Evolutionary conservation across 352 stramenopile genomes (phyloP), one percentile per base, ranked within the genome.

Genomic region (Elongisporangium anandrum): DNA sequence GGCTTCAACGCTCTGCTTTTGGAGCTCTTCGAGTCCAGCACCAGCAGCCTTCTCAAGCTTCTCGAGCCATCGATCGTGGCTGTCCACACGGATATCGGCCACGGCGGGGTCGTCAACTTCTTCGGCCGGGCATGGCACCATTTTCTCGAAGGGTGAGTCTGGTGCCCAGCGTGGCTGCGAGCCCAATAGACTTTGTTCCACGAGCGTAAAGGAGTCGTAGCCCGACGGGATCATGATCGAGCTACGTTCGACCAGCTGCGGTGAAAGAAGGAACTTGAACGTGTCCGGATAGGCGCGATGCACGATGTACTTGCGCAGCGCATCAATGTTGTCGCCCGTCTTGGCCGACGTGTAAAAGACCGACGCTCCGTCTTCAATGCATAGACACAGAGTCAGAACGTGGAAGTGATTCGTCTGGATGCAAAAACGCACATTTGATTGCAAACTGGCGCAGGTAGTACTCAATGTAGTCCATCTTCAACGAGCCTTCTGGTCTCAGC

Each of bases 401-500:
- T 15, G 13, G n/a, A 21, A 50, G 24, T n/a, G 20, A 45, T 9
- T 15, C 29, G 5, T 8, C 29, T 15, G 4, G 4, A 52, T 50
- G 24, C 10, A 39, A 23, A 12, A 10, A 74, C 81, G 60, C 77
- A 92, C 85, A 91, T 65, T 75, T 76, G 66, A 94, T 85, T 10
- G 81, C 81, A 56, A 89, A 87, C 50, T 91, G 81, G 41, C 85
- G 85, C 34, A 94, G 69, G 5, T 74, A 83, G 56, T 81, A 93
- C 68, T 94, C 81, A 45, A 93, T 81, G 64, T 87, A 94, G 63
- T 94, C 85, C 76, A 92, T 89, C 61, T 93, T 90, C 19, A 91
- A 64, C 6, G 85, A 92, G 66, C 90, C 91, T 53, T 94, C 85
- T 7, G 76, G 76, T 24, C 81, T 77, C 52, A 88, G 57, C 81